Conservation (phyloP, 345 rosid species). For the Sonneratia alba region DNA sequence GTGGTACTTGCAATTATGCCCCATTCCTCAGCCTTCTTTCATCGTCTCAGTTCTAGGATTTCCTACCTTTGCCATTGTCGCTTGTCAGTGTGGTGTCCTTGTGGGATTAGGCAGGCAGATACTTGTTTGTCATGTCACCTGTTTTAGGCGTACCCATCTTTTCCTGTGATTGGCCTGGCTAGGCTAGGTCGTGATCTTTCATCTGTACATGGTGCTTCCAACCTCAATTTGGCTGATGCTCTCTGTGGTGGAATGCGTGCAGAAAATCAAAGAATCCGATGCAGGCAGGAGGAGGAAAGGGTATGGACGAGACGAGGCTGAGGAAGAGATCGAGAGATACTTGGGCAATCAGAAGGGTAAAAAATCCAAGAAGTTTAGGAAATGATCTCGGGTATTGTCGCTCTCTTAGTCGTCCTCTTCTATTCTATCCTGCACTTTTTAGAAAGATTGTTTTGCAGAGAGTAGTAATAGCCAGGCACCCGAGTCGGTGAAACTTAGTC, state of each 20-base stretch:
- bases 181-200: background rate
- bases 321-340: conserved; percentile 48
- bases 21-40: background rate
- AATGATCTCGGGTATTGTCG: background rate
- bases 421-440: no score
- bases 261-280: conserved; percentile 57
- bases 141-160: background rate
- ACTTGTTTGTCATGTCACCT: background rate
- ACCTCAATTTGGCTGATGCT: background rate
- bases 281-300: conserved; percentile 30
- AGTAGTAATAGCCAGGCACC: no score
- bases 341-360: conserved; percentile 36
- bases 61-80: no score
- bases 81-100: no score
- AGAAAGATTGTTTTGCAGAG: no score
- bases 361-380: conserved; percentile 32
- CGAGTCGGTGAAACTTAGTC: no score
- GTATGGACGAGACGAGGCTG: conserved; percentile 35
- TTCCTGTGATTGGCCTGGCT: background rate
- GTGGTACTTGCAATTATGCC: conserved; percentile 24
- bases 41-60: background rate
- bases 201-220: background rate
- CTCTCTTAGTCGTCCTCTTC: background rate
- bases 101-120: no score
- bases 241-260: conserved; percentile 8